A percentile compares a stretch with the other conserved stretches of the same genome.
Conservation (phyloP, 1,139 yeast species). For the Taphrina pruni region DNA sequence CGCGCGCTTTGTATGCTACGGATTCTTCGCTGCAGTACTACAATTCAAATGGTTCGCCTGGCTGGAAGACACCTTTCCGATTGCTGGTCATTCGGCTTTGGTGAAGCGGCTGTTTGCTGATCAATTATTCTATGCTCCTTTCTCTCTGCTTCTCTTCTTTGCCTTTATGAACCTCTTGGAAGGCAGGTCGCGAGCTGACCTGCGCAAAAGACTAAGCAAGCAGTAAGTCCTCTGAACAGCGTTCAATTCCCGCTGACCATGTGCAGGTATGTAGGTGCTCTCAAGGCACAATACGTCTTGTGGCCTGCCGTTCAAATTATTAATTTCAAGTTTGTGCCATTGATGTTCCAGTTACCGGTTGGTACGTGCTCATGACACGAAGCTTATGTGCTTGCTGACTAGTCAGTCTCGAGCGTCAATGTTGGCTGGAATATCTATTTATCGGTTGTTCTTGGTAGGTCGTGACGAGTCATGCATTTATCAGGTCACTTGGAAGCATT, state of each 20-base stretch:
- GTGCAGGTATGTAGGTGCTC: slow-evolving; percentile 22
- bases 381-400: not conserved
- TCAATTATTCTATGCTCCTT: slow-evolving; percentile 78
- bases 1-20: slow-evolving; percentile 40
- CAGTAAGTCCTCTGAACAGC: slow-evolving; percentile 38
- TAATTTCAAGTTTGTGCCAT: slow-evolving; percentile 59
- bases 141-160: slow-evolving; percentile 70
- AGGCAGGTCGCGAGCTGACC: slow-evolving; percentile 51
- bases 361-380: slow-evolving; percentile 8
- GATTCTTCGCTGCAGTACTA: slow-evolving; percentile 36
- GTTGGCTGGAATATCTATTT: slow-evolving; percentile 40
- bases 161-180: slow-evolving; percentile 72
- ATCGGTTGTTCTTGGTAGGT: slow-evolving; percentile 26
- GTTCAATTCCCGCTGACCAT: not conserved
- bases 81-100: slow-evolving; percentile 29
- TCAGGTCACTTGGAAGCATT: not conserved
- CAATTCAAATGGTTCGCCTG: slow-evolving; percentile 42
- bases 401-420: slow-evolving; percentile 30
- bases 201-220: slow-evolving; percentile 34
- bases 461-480: not conserved
- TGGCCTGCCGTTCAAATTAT: slow-evolving; percentile 84
- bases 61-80: slow-evolving; percentile 40
- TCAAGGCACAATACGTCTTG: slow-evolving; percentile 67
- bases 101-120: slow-evolving; percentile 54
- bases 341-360: slow-evolving; percentile 40